phyloP scores from a whole-genome alignment of 2,329 filamentous ascomycete genomes.

The Peltaster fructicola region DNA sequence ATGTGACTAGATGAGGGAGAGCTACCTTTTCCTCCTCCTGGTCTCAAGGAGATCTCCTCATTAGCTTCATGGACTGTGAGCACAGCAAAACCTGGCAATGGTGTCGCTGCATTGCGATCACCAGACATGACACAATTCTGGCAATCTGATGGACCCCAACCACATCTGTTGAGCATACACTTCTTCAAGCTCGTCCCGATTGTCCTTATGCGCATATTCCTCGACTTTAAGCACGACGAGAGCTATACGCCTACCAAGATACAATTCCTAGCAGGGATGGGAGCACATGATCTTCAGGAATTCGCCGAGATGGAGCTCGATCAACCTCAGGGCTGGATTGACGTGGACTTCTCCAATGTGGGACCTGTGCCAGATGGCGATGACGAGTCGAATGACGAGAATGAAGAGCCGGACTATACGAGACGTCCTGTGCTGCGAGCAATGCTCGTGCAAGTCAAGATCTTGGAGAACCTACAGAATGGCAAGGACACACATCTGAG shows the following conservation, averaged over 20 bases:
- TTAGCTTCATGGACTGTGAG: constrained; percentile 70
- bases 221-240: constrained; percentile 87
- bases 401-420: constrained; percentile 26
- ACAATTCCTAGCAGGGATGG: constrained; percentile 72
- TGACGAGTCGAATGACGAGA: constrained; percentile 13
- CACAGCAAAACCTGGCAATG: constrained; percentile 64
- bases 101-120: constrained; percentile 56
- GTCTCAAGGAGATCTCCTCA: constrained; percentile 68
- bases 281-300: constrained; percentile 77
- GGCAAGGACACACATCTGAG: constrained; percentile 97
- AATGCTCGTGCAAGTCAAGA: constrained; percentile 76
- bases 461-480: constrained; percentile 96
- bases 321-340: constrained; percentile 75
- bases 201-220: constrained; percentile 59
- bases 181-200: constrained; percentile 72
- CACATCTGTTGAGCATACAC: constrained; percentile 66
- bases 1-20: no score
- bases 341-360: constrained; percentile 53
- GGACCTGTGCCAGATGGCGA: constrained; percentile 25
- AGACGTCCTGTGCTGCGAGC: constrained; percentile 59
- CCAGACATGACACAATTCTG: constrained; percentile 60
- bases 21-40: constrained; percentile 22
- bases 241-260: constrained; percentile 94
- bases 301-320: constrained; percentile 67
- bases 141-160: constrained; percentile 77